Conservation (phyloP, 331 rosid genomes). For the Arachis monticola region DNA sequence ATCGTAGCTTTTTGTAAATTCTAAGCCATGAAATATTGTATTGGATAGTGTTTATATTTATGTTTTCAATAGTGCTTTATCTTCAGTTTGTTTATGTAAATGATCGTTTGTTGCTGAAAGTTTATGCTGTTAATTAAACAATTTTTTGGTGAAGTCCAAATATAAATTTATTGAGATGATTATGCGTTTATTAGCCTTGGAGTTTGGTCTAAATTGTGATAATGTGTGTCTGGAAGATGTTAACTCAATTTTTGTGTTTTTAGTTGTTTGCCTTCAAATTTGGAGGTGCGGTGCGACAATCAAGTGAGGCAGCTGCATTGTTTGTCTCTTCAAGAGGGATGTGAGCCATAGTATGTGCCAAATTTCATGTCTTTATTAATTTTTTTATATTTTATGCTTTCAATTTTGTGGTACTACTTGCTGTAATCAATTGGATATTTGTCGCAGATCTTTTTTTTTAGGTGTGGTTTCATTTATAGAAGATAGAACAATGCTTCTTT, state of each 20-base stretch:
- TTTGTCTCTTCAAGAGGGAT: conserved; percentile 59
- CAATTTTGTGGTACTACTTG: not conserved
- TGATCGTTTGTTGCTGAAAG: not conserved
- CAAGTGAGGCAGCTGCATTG: conserved; percentile 69
- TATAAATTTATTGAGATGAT: not conserved
- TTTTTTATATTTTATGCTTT: not conserved
- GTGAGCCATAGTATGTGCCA: conserved; percentile 50
- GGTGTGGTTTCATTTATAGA: not conserved
- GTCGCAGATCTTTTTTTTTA: not conserved
- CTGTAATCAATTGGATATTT: conserved; percentile 13
- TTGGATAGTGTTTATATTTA: not conserved
- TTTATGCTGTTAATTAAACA: not conserved
- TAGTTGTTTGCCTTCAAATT: conserved; percentile 95
- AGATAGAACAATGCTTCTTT: not conserved
- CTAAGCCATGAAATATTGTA: not conserved
- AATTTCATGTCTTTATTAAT: not conserved
- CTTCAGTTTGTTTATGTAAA: not conserved
- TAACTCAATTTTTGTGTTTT: conserved; percentile 33
- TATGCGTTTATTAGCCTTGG: not conserved
- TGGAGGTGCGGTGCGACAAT: conserved; percentile 95
- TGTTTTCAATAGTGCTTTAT: not conserved
- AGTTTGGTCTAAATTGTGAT: conserved; percentile 9
- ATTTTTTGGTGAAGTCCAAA: conserved; percentile 10
- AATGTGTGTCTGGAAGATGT: not conserved
- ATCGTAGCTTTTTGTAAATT: not conserved